Percentiles rank a stretch among this genome's conserved stretches.
These are phyloP conservation scores for Phylloporus rhodoxanthus DNA, from an alignment of 768 basidiomycete genomes.

Conservation along the genomic window DNA sequence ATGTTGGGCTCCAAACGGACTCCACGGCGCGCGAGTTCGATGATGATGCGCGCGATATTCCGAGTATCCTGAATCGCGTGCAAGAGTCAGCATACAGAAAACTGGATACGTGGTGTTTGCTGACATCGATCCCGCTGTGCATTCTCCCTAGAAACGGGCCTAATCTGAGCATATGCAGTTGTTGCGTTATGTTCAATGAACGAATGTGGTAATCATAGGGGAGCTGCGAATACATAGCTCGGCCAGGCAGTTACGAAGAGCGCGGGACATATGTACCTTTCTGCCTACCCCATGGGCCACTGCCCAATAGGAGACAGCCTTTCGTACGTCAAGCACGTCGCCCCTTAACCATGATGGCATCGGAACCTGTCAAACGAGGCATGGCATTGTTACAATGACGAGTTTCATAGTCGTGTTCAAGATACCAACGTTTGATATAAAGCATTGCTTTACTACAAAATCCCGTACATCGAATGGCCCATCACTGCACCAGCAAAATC, in stretches of 20 bases:
- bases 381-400: conserved; percentile 3
- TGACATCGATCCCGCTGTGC: conserved; percentile 88
- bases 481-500: conserved; percentile 80
- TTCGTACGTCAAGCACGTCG: conserved; percentile 71
- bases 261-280: conserved; percentile 15
- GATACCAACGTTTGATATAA: conserved; percentile 66
- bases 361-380: conserved; percentile 38
- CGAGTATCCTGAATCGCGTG: conserved; percentile 63
- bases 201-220: conserved; percentile 15
- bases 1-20: conserved; percentile 70
- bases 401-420: background rate
- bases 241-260: background rate
- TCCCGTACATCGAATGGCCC: conserved; percentile 80
- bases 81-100: conserved; percentile 1
- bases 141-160: conserved; percentile 74
- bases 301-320: conserved; percentile 45
- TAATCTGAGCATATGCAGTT: conserved; percentile 67
- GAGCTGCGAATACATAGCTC: conserved; percentile 12
- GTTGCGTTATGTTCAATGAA: conserved; percentile 64
- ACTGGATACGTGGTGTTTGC: conserved; percentile 29
- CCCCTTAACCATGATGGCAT: conserved; percentile 72
- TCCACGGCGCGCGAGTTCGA: conserved; percentile 68
- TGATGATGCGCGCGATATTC: conserved; percentile 78
- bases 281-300: conserved; percentile 7
- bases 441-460: conserved; percentile 86